These are phyloP conservation scores for Naganishia sp. DNA, from an alignment of 1,284 basidiomycete species.

Conservation along the genomic window DNA sequence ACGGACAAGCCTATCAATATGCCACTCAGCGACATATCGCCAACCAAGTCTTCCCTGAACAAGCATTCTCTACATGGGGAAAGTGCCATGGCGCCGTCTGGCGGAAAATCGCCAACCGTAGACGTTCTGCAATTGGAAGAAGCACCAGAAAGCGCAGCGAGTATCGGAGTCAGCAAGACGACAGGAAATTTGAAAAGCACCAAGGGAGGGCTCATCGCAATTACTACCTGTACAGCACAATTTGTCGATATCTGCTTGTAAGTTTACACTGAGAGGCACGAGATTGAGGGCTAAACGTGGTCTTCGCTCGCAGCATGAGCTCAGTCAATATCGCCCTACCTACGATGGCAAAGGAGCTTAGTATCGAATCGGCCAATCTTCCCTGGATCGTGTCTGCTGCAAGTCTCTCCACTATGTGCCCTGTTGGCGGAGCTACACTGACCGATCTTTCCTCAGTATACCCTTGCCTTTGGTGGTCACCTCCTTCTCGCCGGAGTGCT, in stretches of 20 bases:
- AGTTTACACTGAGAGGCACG: constrained; percentile 23
- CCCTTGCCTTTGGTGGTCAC: constrained; percentile 3
- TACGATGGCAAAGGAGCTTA: not conserved
- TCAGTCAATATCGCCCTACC: not conserved
- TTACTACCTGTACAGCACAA: constrained; percentile 11
- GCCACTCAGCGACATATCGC: too few relatives aligned
- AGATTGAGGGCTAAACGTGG: constrained; percentile 28
- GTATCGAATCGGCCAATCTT: constrained; percentile 39
- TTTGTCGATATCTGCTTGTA: constrained; percentile 13
- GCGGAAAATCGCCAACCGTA: too few relatives aligned
- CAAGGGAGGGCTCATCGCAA: constrained; percentile 12
- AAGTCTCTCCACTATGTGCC: not conserved
- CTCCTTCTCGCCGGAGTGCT: constrained; percentile 47
- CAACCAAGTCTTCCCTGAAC: too few relatives aligned
- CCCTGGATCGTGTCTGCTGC: constrained; percentile 45
- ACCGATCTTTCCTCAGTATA: not conserved
- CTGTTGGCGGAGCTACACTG: constrained; percentile 15
- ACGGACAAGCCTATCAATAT: too few relatives aligned
- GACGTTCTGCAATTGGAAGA: constrained; percentile 10
- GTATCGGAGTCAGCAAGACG: constrained; percentile 11
- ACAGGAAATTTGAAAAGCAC: constrained; percentile 13
- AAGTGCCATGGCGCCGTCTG: too few relatives aligned
- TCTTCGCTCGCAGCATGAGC: constrained; percentile 4
- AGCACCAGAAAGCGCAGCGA: constrained; percentile 11
- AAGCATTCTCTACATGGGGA: too few relatives aligned